Conservation (phyloP, 1,284 basidiomycete genomes). For the Polyporus tsugae region DNA sequence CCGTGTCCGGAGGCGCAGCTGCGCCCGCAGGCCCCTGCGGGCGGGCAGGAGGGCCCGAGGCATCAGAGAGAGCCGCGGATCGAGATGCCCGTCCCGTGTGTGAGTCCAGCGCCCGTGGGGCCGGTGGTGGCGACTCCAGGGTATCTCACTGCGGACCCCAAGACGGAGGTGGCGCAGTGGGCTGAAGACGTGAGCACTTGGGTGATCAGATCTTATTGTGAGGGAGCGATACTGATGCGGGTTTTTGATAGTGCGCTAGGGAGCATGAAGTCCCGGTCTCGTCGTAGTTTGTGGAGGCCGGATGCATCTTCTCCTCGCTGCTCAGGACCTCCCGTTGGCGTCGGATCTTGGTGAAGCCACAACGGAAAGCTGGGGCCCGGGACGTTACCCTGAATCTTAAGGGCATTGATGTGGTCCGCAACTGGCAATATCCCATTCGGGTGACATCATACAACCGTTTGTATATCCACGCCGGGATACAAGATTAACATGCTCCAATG, state of each 20-base stretch:
- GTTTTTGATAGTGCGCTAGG: background rate
- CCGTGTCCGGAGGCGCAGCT: background rate
- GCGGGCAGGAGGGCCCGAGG: background rate
- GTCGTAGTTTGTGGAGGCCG: background rate
- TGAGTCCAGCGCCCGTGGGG: conserved; percentile 10
- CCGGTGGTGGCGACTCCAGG: background rate
- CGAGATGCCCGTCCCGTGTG: conserved; percentile 21
- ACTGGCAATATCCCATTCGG: too few species aligned
- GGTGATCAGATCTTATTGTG: background rate
- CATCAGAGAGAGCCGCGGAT: conserved; percentile 10
- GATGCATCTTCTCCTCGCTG: background rate
- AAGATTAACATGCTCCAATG: too few species aligned
- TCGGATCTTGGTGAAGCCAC: too few species aligned
- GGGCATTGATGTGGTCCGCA: too few species aligned
- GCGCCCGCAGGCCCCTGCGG: background rate
- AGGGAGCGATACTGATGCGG: background rate
- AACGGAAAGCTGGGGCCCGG: too few species aligned
- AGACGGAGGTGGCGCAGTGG: conserved; percentile 15
- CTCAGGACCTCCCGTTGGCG: too few species aligned
- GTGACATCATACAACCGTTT: too few species aligned
- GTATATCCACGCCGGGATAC: too few species aligned
- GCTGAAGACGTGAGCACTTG: background rate
- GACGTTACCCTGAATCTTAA: too few species aligned
- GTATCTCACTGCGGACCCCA: background rate
- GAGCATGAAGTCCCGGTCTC: background rate